These are phyloP conservation scores for Colletotrichum sp. DNA, from an alignment of 2,329 filamentous ascomycete genomes.

Conservation along the genomic window DNA sequence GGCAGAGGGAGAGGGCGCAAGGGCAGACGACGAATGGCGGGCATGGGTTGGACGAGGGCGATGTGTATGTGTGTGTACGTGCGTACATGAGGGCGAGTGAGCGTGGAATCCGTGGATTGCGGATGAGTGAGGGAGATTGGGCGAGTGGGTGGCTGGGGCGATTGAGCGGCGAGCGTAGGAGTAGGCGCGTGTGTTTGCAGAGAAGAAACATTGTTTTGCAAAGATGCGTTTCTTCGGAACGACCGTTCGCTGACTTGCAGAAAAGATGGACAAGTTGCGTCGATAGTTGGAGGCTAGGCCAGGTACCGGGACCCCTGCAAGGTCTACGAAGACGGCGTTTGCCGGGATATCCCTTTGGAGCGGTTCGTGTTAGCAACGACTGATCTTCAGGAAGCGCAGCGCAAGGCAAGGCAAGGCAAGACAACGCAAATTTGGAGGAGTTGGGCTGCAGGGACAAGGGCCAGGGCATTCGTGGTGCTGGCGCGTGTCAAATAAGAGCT, in stretches of 20 bases:
- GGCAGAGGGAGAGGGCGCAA: neutral
- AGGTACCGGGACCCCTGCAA: neutral
- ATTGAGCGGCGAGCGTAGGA: neutral
- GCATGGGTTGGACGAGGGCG: neutral
- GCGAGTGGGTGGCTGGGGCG: neutral
- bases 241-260: neutral
- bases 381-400: neutral
- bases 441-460: conserved; percentile 6
- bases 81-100: neutral
- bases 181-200: conserved; percentile 17
- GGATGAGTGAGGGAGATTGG: neutral
- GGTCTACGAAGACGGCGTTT: neutral
- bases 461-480: neutral
- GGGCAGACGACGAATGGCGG: neutral
- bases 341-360: neutral
- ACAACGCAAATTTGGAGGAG: neutral
- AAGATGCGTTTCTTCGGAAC: conserved; percentile 16
- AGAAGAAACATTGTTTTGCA: conserved; percentile 20
- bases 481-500: conserved; percentile 13
- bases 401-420: neutral
- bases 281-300: neutral
- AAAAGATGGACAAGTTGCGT: neutral
- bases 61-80: neutral
- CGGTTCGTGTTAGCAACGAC: neutral
- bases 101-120: neutral